phyloP scores from a whole-genome alignment of 495 filamentous ascomycete species.

The Podospora anserina region DNA sequence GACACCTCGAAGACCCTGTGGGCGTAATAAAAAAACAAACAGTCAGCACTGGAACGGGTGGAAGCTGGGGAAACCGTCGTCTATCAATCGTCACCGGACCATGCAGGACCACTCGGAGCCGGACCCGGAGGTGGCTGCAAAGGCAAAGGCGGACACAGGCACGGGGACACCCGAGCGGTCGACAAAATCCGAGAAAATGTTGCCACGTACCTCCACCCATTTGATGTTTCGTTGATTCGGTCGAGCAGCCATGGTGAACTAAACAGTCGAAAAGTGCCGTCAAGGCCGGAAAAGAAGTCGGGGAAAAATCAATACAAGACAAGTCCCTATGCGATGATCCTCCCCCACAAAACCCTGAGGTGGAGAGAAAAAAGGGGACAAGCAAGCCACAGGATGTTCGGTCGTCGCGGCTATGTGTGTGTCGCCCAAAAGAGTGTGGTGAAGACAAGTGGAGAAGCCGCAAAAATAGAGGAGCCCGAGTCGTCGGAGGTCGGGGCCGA shows the following conservation, averaged over 20 bases:
- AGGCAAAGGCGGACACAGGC: background rate
- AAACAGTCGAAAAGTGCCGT: background rate
- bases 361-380: background rate
- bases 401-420: background rate
- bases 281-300: background rate
- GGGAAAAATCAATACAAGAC: background rate
- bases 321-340: background rate
- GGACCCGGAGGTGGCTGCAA: slow-evolving; percentile 3
- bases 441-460: background rate
- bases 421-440: background rate
- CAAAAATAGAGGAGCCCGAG: background rate
- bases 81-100: background rate
- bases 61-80: background rate
- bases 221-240: slow-evolving; percentile 35
- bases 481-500: background rate
- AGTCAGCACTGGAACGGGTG: slow-evolving; percentile 10
- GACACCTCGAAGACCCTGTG: slow-evolving; percentile 61
- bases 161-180: background rate
- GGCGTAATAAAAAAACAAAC: background rate
- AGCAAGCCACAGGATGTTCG: background rate
- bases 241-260: slow-evolving; percentile 12
- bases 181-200: slow-evolving; percentile 1
- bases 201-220: slow-evolving; percentile 36
- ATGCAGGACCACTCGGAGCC: background rate
- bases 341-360: background rate